Evolutionary conservation across 2,329 filamentous ascomycete genomes (phyloP), one percentile per base, ranked within the genome.

Genomic region (Tolypocladium endophyticum): DNA sequence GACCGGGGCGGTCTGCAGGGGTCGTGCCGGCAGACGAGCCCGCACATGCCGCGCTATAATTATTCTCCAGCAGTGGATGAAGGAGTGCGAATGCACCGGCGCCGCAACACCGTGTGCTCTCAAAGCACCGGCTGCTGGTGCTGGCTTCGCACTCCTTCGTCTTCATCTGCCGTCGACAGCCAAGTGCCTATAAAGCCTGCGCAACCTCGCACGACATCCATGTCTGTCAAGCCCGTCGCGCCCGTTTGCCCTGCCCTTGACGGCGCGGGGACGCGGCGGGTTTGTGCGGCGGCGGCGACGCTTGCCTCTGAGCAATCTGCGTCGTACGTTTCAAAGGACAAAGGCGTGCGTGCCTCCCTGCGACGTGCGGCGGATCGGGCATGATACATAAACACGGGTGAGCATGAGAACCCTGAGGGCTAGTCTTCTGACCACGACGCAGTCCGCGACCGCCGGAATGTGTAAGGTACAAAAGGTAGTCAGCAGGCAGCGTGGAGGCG

Each of bases 321-420:
- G 23, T 47, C 14, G 43, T 23, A 2, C 43, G 43, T 28, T 25
- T 14, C 23, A 12, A 47, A 14, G 23, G 1, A 5, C 3, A 47
- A 25, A 23, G 11, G 23, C 43, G 23, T 2, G 23, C 43, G 23
- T 47, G 43, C 43, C 23, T 39, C 39, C 35, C 11, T 36, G 35
- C 35, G 35, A 12, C 35, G 35, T 36, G 35, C 35, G 35, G 35
- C 35, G 35, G 35, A 36, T 36, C 35, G 35, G 35, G 35, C 35
- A 36, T 36, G 4, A 20, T 20, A 11, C 25, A 23, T 20, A 25
- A 23, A 20, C 47, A 25, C 18, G 35, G 28, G 28, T 3, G 39
- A 18, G 35, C 18, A 25, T 16, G 60, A 63, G 62, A 61, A 64
- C 62, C 61, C 45, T 62, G 62, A 60, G 58, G 62, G 59, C 35